Percentiles rank a stretch among this genome's conserved stretches.
phyloP scores from a whole-genome alignment of 2,329 filamentous ascomycete species.

The Xylariales sp. region DNA sequence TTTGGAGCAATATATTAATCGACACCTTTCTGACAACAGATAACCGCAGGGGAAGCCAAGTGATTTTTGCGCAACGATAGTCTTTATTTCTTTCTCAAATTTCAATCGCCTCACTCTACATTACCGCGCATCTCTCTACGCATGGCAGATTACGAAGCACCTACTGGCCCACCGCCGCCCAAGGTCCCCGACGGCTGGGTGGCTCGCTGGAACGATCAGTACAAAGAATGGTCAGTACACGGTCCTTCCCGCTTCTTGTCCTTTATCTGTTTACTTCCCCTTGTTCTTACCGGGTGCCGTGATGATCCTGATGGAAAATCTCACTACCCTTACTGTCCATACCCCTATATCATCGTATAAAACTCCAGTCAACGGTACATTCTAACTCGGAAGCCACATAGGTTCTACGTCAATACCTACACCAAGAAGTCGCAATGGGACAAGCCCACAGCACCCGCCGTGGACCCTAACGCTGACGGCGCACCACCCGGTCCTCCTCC shows the following conservation, averaged over 20 bases:
- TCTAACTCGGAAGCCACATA: conserved; percentile 26
- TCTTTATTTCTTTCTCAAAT: too few species aligned
- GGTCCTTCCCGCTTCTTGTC: background rate
- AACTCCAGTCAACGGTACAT: too few species aligned
- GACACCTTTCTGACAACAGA: too few species aligned
- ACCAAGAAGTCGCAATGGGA: conserved; percentile 93
- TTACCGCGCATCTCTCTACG: too few species aligned
- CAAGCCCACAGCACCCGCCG: conserved; percentile 66
- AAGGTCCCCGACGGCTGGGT: conserved; percentile 77
- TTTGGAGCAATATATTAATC: too few species aligned
- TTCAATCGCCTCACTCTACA: too few species aligned
- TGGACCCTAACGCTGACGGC: conserved; percentile 38
- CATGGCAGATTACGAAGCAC: conserved; percentile 53
- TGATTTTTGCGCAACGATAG: too few species aligned
- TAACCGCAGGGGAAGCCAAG: too few species aligned
- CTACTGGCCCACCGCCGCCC: conserved; percentile 51
- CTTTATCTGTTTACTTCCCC: background rate
- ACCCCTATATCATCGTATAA: too few species aligned
- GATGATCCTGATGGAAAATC: too few species aligned
- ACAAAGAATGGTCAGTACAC: conserved; percentile 63
- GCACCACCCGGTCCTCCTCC: conserved; percentile 64
- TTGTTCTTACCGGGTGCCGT: too few species aligned
- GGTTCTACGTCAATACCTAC: conserved; percentile 87
- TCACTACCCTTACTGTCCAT: too few species aligned
- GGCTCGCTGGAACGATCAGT: conserved; percentile 80